These are phyloP conservation scores for Quercus agrifolia DNA, from an alignment of 306 rosid species.

Conservation along the genomic window DNA sequence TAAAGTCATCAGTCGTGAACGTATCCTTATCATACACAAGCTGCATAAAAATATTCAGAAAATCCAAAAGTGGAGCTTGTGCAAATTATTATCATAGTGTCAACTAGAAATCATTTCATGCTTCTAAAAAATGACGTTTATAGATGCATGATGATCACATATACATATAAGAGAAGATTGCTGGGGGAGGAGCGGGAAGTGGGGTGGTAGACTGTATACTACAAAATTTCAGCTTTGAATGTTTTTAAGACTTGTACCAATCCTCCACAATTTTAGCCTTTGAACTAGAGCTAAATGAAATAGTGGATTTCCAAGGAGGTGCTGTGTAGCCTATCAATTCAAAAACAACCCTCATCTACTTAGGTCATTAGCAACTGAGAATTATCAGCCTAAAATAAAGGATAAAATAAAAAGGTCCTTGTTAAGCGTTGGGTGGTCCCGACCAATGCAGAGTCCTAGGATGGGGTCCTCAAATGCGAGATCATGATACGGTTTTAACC, in stretches of 20 bases:
- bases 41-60: conserved; percentile 39
- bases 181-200: neutral
- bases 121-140: neutral
- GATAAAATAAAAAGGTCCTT: no score
- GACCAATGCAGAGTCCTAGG: neutral
- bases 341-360: neutral
- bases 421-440: neutral
- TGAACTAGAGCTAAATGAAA: neutral
- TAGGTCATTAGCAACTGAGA: neutral
- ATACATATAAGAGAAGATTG: neutral
- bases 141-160: neutral
- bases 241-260: neutral
- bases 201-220: neutral
- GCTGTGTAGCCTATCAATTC: neutral
- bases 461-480: neutral
- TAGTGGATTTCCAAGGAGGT: neutral
- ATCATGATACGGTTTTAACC: neutral
- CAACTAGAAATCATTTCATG: neutral
- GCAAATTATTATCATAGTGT: neutral
- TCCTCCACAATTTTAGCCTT: neutral
- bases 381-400: neutral
- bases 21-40: conserved; percentile 87
- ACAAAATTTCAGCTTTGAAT: neutral
- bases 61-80: neutral
- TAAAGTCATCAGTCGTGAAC: conserved; percentile 81